These are phyloP conservation scores for Abortiporus biennis DNA, from an alignment of 1,284 basidiomycete species.

Conservation along the genomic window DNA sequence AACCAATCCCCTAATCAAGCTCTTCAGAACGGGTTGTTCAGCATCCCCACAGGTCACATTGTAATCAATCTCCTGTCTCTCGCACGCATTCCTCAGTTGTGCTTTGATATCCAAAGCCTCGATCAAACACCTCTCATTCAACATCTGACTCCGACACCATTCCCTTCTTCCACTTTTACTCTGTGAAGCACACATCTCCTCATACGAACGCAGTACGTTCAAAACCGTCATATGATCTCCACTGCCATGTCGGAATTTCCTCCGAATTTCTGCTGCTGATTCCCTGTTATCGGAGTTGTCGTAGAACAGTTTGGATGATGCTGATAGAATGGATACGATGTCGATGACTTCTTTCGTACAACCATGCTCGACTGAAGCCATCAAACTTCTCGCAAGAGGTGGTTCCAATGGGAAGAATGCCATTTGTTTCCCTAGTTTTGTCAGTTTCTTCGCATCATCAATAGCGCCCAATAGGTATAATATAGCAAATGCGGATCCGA, in stretches of 20 bases:
- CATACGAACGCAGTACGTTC: slow-evolving; percentile 81
- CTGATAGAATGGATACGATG: slow-evolving; percentile 76
- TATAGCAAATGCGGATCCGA: slow-evolving; percentile 66
- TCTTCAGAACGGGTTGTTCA: slow-evolving; percentile 57
- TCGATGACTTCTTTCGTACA: slow-evolving; percentile 75
- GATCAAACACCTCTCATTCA: slow-evolving; percentile 84
- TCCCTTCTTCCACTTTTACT: slow-evolving; percentile 45
- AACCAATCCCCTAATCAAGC: slow-evolving; percentile 70
- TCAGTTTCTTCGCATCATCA: slow-evolving; percentile 57
- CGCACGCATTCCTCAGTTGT: slow-evolving; percentile 73
- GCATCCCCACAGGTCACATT: slow-evolving; percentile 48
- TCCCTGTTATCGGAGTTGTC: slow-evolving; percentile 71
- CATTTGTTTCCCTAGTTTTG: slow-evolving; percentile 71
- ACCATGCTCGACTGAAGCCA: slow-evolving; percentile 65
- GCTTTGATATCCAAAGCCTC: slow-evolving; percentile 80
- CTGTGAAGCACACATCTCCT: slow-evolving; percentile 43
- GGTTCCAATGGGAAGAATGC: slow-evolving; percentile 84
- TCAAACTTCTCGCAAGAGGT: slow-evolving; percentile 66
- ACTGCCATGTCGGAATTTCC: slow-evolving; percentile 76
- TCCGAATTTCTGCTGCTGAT: slow-evolving; percentile 57
- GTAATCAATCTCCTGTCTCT: slow-evolving; percentile 57
- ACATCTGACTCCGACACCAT: slow-evolving; percentile 81
- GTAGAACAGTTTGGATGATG: slow-evolving; percentile 70
- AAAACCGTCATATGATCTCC: slow-evolving; percentile 91
- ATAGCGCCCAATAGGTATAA: slow-evolving; percentile 76